Evolutionary conservation across 2,329 filamentous ascomycete species (phyloP).

Genomic region (Tolypocladium ophioglossoides): DNA sequence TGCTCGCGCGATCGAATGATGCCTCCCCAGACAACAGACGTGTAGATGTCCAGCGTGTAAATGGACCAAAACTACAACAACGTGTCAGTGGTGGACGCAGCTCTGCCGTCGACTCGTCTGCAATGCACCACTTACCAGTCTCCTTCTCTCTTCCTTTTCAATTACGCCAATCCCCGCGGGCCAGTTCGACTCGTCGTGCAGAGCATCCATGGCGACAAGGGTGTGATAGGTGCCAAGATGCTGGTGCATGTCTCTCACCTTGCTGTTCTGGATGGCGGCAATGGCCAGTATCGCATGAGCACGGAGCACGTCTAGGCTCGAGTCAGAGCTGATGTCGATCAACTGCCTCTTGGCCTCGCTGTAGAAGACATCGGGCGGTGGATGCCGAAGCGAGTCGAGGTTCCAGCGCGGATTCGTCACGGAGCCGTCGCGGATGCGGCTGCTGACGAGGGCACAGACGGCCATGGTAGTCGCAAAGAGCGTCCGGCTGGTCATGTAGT

Average conservation of each 20-base stretch:
- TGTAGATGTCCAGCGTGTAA: constrained; percentile 45
- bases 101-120: background rate
- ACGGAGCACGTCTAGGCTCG: constrained; percentile 8
- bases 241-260: constrained; percentile 36
- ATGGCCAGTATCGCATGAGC: constrained; percentile 34
- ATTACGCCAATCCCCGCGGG: constrained; percentile 30
- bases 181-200: constrained; percentile 45
- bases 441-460: constrained; percentile 36
- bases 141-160: constrained; percentile 34
- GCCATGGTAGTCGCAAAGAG: constrained; percentile 42
- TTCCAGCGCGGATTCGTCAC: constrained; percentile 25
- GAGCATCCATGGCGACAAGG: constrained; percentile 32
- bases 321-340: background rate
- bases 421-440: constrained; percentile 38
- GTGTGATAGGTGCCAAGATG: constrained; percentile 40
- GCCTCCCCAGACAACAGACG: constrained; percentile 37
- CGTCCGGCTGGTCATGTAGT: constrained; percentile 30
- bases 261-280: constrained; percentile 39
- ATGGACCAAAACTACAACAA: constrained; percentile 40
- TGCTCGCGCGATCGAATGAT: constrained; percentile 11
- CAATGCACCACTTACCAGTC: constrained; percentile 27
- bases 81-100: background rate
- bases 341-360: constrained; percentile 8
- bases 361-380: constrained; percentile 11
- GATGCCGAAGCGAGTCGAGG: constrained; percentile 28